Evolutionary conservation across 2,329 filamentous ascomycete genomes (phyloP).

Genomic region (Ophiostoma sp.): DNA sequence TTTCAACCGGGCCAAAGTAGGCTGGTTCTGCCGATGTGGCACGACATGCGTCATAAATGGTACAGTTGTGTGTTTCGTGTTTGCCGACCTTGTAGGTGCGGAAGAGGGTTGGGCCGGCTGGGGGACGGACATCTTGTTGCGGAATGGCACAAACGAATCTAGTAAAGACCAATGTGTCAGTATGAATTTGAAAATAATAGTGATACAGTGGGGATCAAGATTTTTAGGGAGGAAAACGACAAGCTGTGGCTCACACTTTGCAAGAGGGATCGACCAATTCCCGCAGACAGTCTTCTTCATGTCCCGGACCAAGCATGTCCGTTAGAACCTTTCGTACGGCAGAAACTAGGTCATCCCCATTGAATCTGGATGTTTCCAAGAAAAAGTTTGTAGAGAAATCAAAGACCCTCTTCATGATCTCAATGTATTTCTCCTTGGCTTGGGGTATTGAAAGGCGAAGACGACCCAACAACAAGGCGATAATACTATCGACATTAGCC

Average conservation of each 20-base stretch:
- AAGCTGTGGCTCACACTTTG: slow-evolving; percentile 10
- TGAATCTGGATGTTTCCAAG: background rate
- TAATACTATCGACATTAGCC: no score
- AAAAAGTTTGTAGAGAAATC: background rate
- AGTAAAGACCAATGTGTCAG: no score
- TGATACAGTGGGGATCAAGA: background rate
- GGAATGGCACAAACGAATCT: slow-evolving; percentile 1
- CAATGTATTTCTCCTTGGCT: background rate
- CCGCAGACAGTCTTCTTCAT: background rate
- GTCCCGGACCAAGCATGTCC: background rate
- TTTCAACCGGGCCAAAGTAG: background rate
- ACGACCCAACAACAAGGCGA: slow-evolving; percentile 12
- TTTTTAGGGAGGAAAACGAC: no score
- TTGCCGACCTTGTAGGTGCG: background rate
- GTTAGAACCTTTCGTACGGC: background rate
- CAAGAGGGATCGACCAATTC: background rate
- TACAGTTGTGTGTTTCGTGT: background rate
- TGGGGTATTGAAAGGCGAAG: background rate
- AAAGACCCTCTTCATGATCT: background rate
- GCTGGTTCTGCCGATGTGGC: background rate
- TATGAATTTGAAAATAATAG: background rate
- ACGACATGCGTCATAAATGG: background rate
- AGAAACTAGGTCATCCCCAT: background rate
- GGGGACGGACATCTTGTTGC: background rate
- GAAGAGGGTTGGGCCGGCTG: background rate